These are phyloP conservation scores for Cladosporium austrohemisphaericum DNA, from an alignment of 2,329 filamentous ascomycete genomes.

Conservation along the genomic window DNA sequence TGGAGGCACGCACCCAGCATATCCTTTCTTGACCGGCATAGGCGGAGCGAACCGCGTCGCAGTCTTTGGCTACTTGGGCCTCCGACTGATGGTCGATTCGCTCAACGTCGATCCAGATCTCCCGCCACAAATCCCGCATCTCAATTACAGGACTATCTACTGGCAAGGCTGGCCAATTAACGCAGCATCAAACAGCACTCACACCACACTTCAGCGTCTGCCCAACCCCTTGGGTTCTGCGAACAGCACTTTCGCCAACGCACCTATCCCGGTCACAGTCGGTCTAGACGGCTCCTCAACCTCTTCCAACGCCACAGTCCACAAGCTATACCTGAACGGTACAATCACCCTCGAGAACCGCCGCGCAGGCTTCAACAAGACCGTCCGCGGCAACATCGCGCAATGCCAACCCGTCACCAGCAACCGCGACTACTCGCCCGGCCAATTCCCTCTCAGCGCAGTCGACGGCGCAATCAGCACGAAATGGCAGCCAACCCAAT, in stretches of 20 bases:
- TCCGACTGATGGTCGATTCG: slow-evolving; percentile 56
- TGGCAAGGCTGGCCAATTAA: slow-evolving; percentile 63
- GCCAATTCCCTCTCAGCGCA: slow-evolving; percentile 66
- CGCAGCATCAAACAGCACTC: slow-evolving; percentile 59
- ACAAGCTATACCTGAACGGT: slow-evolving; percentile 38
- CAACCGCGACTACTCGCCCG: slow-evolving; percentile 49
- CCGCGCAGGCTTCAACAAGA: slow-evolving; percentile 51
- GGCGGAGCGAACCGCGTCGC: slow-evolving; percentile 66
- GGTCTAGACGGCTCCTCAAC: slow-evolving; percentile 32
- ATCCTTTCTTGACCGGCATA: slow-evolving; percentile 67
- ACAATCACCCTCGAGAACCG: slow-evolving; percentile 58
- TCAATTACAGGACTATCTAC: slow-evolving; percentile 62
- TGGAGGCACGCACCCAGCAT: slow-evolving; percentile 65
- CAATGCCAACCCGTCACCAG: slow-evolving; percentile 58
- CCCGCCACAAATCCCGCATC: slow-evolving; percentile 60
- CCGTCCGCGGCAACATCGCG: slow-evolving; percentile 57
- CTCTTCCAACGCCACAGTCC: slow-evolving; percentile 44
- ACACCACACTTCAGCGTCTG: slow-evolving; percentile 59
- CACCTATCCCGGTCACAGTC: slow-evolving; percentile 57
- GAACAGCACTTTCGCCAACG: slow-evolving; percentile 51
- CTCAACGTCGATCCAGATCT: slow-evolving; percentile 63
- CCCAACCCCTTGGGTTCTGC: slow-evolving; percentile 49
- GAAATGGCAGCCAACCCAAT: slow-evolving; percentile 59
- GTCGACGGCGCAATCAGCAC: slow-evolving; percentile 65
- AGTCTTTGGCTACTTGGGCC: slow-evolving; percentile 64